Percentiles rank a stretch among this genome's conserved stretches.
Evolutionary conservation across 768 basidiomycete genomes (phyloP).

Genomic region (Hygrocybe punicea): DNA sequence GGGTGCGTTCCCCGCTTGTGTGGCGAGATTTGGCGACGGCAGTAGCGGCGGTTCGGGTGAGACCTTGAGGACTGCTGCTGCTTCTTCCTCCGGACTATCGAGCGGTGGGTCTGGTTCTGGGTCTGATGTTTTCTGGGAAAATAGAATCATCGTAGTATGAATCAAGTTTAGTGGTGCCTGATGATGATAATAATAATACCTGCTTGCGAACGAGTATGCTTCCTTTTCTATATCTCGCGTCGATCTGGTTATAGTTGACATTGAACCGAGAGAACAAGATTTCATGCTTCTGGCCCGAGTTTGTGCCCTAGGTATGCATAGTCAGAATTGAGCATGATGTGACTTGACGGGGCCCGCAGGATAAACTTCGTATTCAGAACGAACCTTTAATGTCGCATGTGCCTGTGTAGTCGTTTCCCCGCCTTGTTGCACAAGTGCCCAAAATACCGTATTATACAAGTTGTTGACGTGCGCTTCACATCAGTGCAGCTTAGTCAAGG

Average conservation of each 20-base stretch:
- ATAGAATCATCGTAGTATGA: no score
- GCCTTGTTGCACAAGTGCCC: conserved; percentile 87
- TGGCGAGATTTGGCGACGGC: background rate
- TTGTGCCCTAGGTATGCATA: conserved; percentile 61
- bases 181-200: conserved; percentile 37
- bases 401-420: conserved; percentile 76
- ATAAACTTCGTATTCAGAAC: conserved; percentile 17
- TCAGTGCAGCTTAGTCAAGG: conserved; percentile 11
- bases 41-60: no score
- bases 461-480: conserved; percentile 92
- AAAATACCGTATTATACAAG: conserved; percentile 92
- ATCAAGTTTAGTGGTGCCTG: no score
- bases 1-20: conserved; percentile 9
- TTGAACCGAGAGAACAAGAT: conserved; percentile 77
- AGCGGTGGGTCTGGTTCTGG: no score
- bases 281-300: conserved; percentile 88
- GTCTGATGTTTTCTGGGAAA: background rate
- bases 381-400: conserved; percentile 72
- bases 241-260: conserved; percentile 83
- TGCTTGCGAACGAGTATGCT: conserved; percentile 73
- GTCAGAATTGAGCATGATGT: background rate
- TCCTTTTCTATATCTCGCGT: conserved; percentile 76
- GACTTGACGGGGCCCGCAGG: background rate
- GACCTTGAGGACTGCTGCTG: background rate
- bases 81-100: background rate